These are phyloP conservation scores for Pinus albicaulis DNA, from an alignment of 75 land plant species.

Conservation along the genomic window DNA sequence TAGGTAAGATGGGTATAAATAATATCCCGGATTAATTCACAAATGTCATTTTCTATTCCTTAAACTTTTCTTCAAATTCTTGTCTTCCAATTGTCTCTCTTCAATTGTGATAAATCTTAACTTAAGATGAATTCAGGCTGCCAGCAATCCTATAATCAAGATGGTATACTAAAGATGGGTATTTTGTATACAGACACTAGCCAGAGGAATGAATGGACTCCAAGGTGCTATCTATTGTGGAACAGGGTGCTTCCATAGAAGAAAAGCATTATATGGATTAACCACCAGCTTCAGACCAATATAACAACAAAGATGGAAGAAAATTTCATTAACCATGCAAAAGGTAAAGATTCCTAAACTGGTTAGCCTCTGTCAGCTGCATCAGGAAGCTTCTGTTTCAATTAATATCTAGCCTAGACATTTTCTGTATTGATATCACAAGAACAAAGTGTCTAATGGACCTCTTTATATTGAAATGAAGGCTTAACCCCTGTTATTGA, in stretches of 20 bases:
- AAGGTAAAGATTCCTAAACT: not conserved
- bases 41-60: too few relatives aligned
- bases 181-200: not conserved
- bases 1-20: too few relatives aligned
- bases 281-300: constrained; percentile 7
- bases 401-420: not conserved
- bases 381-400: not conserved
- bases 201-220: constrained; percentile 21
- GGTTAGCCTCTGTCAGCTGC: not conserved
- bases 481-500: not conserved
- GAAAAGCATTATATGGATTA: constrained; percentile 32
- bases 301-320: not conserved
- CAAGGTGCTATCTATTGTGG: constrained; percentile 28
- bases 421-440: not conserved
- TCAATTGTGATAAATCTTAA: too few relatives aligned
- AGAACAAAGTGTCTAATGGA: not conserved
- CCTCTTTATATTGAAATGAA: not conserved
- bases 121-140: too few relatives aligned
- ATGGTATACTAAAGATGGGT: too few relatives aligned
- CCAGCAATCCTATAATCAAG: too few relatives aligned
- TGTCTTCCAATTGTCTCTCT: too few relatives aligned
- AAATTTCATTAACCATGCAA: not conserved
- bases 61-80: too few relatives aligned
- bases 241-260: constrained; percentile 34
- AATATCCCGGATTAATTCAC: too few relatives aligned